phyloP scores from a whole-genome alignment of 352 stramenopile species.

The Phytophthora megakarya region DNA sequence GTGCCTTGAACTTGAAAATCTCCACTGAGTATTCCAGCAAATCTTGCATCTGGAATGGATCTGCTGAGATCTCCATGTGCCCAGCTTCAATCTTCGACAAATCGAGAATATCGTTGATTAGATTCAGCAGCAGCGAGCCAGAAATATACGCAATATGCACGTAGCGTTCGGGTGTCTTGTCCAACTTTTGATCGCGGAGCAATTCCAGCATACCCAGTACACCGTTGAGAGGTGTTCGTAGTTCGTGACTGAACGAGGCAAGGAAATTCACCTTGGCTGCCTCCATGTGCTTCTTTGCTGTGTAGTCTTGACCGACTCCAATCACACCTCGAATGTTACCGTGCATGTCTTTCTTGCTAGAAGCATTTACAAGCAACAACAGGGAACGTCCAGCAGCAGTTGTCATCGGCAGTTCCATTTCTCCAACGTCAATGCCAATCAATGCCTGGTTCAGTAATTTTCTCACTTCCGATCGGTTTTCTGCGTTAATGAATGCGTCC shows the following conservation, averaged over 20 bases:
- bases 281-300: constrained; percentile 77
- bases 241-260: constrained; percentile 71
- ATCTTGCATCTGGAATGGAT: constrained; percentile 80
- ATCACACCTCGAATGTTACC: constrained; percentile 90
- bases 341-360: constrained; percentile 83
- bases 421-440: constrained; percentile 69
- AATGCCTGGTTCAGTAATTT: constrained; percentile 66
- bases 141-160: constrained; percentile 79
- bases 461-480: constrained; percentile 56
- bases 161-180: constrained; percentile 63
- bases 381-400: constrained; percentile 47
- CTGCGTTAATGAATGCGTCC: constrained; percentile 62
- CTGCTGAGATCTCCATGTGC: constrained; percentile 78
- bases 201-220: constrained; percentile 83
- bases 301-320: constrained; percentile 90
- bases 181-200: constrained; percentile 62
- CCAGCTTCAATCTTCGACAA: constrained; percentile 92
- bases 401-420: constrained; percentile 78
- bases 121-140: constrained; percentile 64
- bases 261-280: constrained; percentile 69
- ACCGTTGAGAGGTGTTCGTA: constrained; percentile 76
- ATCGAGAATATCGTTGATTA: constrained; percentile 90
- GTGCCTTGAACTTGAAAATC: constrained; percentile 83
- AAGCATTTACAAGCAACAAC: constrained; percentile 67
- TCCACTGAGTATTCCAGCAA: constrained; percentile 79